Conservation (phyloP, 805 yeast genomes). For the Lachancea dasiensis region DNA sequence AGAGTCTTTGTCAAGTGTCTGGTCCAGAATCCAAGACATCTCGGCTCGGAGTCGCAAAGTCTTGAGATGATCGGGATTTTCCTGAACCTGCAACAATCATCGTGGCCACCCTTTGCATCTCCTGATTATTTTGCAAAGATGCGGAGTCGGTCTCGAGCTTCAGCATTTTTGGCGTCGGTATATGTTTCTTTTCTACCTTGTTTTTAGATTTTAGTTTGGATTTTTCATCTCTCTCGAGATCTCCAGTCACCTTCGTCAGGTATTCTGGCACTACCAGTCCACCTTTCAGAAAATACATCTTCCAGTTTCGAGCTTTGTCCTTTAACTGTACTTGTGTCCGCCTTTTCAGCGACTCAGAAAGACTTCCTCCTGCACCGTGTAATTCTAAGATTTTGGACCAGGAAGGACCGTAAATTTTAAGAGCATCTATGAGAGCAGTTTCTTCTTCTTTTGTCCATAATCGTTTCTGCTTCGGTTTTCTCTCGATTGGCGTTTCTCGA, state of each 20-base stretch:
- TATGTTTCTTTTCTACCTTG: not conserved
- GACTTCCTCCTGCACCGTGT: slow-evolving; percentile 91
- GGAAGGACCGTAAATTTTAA: slow-evolving; percentile 78
- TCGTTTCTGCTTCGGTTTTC: slow-evolving; percentile 29
- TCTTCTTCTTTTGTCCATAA: slow-evolving; percentile 87
- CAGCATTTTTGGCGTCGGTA: not conserved
- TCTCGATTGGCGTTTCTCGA: slow-evolving; percentile 4
- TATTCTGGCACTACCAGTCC: slow-evolving; percentile 76
- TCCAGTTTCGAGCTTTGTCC: slow-evolving; percentile 96
- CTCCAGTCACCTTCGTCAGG: slow-evolving; percentile 82
- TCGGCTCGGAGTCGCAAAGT: too few relatives aligned
- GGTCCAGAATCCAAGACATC: too few relatives aligned
- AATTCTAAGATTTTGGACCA: slow-evolving; percentile 88
- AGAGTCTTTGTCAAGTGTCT: too few relatives aligned
- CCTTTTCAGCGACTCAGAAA: slow-evolving; percentile 76
- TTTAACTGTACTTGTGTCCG: slow-evolving; percentile 88
- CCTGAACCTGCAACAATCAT: not conserved
- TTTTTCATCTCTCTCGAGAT: slow-evolving; percentile 50
- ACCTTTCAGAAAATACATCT: slow-evolving; percentile 72
- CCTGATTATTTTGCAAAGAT: not conserved
- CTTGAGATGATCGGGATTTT: not conserved
- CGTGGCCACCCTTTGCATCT: not conserved
- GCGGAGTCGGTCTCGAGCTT: too few relatives aligned
- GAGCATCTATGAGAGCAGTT: slow-evolving; percentile 70
- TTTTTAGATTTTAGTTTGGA: slow-evolving; percentile 25